phyloP scores from a whole-genome alignment of 441 rosid species.

The Pelargonium citronellum region DNA sequence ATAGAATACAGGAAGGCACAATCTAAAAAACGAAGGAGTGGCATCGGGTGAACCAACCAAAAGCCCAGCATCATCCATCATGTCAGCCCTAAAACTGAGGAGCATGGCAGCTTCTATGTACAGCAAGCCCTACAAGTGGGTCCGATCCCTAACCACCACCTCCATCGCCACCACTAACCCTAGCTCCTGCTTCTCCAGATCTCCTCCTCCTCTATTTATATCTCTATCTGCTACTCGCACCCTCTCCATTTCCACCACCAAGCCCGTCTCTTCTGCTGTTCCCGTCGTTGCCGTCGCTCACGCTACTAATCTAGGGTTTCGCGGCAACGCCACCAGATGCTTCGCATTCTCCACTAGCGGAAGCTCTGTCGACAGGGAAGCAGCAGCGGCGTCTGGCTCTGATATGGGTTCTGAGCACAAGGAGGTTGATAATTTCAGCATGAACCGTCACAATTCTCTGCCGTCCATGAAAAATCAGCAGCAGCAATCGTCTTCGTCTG shows the following conservation, averaged over 20 bases:
- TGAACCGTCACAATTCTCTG: slow-evolving; percentile 18
- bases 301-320: background rate
- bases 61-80: background rate
- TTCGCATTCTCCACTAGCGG: slow-evolving; percentile 5
- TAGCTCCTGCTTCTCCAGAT: background rate
- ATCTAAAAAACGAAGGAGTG: no score
- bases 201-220: background rate
- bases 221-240: background rate
- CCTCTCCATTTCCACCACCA: slow-evolving; percentile 17
- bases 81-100: slow-evolving; percentile 5
- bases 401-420: slow-evolving; percentile 47
- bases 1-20: no score
- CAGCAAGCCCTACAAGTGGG: slow-evolving; percentile 2
- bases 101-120: slow-evolving; percentile 1
- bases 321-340: background rate
- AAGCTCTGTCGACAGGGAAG: background rate
- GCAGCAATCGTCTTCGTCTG: slow-evolving; percentile 6
- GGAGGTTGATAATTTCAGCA: slow-evolving; percentile 19
- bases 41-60: background rate
- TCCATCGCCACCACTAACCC: slow-evolving; percentile 6
- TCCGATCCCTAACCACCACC: slow-evolving; percentile 18
- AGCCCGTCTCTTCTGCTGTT: background rate
- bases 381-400: slow-evolving; percentile 13
- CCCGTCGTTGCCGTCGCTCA: background rate
- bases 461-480: slow-evolving; percentile 29